These are phyloP conservation scores for Dissophora ornata DNA, from an alignment of 192 early-diverging fungal species.

Conservation along the genomic window DNA sequence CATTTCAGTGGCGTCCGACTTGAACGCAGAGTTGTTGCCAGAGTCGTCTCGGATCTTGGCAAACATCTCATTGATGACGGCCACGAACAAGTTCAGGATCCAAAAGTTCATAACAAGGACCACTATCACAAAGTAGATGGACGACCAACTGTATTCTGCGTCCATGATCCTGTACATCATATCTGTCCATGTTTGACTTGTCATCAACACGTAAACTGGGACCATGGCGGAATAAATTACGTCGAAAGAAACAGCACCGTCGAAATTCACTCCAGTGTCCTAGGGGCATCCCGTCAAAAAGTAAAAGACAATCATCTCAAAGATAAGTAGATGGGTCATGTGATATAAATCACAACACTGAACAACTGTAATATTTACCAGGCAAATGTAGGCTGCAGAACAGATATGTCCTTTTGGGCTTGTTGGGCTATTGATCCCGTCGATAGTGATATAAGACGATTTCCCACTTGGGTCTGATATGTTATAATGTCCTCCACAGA, in stretches of 20 bases:
- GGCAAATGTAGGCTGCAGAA: slow-evolving; percentile 55
- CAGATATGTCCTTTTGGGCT: slow-evolving; percentile 67
- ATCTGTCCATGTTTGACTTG: slow-evolving; percentile 72
- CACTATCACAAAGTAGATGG: slow-evolving; percentile 66
- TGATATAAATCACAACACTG: no score
- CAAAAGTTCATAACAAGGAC: slow-evolving; percentile 73
- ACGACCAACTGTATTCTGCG: slow-evolving; percentile 61
- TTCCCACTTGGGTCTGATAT: background rate
- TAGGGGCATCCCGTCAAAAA: no score
- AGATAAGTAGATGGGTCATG: no score
- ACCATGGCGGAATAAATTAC: slow-evolving; percentile 65
- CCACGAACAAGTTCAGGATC: slow-evolving; percentile 74
- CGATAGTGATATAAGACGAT: slow-evolving; percentile 10
- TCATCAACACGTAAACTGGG: slow-evolving; percentile 65
- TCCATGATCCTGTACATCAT: slow-evolving; percentile 71
- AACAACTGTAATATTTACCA: slow-evolving; percentile 53
- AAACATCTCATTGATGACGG: slow-evolving; percentile 74
- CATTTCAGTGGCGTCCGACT: slow-evolving; percentile 57
- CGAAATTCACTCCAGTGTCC: slow-evolving; percentile 43
- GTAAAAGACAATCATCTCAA: background rate
- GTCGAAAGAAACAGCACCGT: slow-evolving; percentile 63
- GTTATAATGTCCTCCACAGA: slow-evolving; percentile 53
- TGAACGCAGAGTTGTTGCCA: slow-evolving; percentile 67
- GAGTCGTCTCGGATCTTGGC: slow-evolving; percentile 71
- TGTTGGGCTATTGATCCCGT: background rate